Percentiles rank a stretch among this genome's conserved stretches.
Evolutionary conservation across 305 asterid genomes (phyloP).

Genomic region (Solanum aculeatissimum): DNA sequence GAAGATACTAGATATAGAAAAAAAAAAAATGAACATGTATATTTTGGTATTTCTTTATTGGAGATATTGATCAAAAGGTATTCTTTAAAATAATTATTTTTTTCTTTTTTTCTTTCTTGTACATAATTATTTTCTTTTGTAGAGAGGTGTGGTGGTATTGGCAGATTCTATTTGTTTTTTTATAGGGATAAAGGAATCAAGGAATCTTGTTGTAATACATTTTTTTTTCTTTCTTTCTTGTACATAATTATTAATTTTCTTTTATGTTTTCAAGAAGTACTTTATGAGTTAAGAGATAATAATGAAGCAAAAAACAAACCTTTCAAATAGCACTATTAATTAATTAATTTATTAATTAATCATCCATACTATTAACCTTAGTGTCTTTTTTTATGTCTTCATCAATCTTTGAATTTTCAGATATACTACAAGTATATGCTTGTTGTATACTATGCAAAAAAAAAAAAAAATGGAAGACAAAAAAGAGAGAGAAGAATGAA

Average conservation of each 20-base stretch:
- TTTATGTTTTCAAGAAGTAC: slow-evolving; percentile 27
- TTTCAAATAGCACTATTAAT: neutral
- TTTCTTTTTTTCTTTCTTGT: slow-evolving; percentile 1
- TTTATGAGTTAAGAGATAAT: slow-evolving; percentile 17
- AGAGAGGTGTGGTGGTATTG: slow-evolving; percentile 38
- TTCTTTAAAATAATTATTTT: slow-evolving; percentile 17
- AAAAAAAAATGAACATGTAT: neutral
- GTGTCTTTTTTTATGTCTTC: neutral
- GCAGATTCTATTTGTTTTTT: slow-evolving; percentile 66
- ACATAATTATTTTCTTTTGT: slow-evolving; percentile 12
- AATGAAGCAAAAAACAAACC: slow-evolving; percentile 9
- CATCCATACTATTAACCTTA: neutral
- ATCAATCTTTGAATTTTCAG: slow-evolving; percentile 8
- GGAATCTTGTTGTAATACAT: slow-evolving; percentile 73
- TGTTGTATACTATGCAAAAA: neutral
- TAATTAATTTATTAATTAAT: neutral
- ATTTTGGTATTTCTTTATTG: slow-evolving; percentile 28
- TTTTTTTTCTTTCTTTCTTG: slow-evolving; percentile 5
- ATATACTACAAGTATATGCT: neutral
- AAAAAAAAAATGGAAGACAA: neutral
- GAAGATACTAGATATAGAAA: too few relatives aligned
- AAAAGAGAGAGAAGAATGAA: neutral
- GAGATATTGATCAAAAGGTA: slow-evolving; percentile 33
- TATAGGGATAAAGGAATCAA: slow-evolving; percentile 66
- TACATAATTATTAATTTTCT: neutral